phyloP scores from a whole-genome alignment of 2,329 filamentous ascomycete species.

The Geosmithia flava region DNA sequence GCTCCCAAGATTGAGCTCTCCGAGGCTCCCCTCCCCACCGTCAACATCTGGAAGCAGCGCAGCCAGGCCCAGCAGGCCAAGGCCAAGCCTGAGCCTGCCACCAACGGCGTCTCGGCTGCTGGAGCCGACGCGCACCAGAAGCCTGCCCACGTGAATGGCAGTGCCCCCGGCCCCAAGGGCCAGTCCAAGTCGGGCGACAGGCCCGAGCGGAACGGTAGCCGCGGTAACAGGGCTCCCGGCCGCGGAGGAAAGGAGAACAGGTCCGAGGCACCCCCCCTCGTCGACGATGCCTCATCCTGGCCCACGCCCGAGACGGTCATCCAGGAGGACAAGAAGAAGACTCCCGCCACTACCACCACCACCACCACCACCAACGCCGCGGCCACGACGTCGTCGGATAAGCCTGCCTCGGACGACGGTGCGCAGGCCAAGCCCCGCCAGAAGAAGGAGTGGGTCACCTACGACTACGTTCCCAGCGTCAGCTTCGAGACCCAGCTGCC shows the following conservation, averaged over 20 bases:
- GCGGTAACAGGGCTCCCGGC: slow-evolving; percentile 30
- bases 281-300: slow-evolving; percentile 72
- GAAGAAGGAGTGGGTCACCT: slow-evolving; percentile 78
- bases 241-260: slow-evolving; percentile 18
- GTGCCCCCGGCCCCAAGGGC: slow-evolving; percentile 14
- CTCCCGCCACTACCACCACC: slow-evolving; percentile 47
- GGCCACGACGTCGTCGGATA: slow-evolving; percentile 36
- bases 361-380: slow-evolving; percentile 52
- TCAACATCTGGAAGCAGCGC: slow-evolving; percentile 83
- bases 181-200: slow-evolving; percentile 32
- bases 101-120: slow-evolving; percentile 13
- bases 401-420: slow-evolving; percentile 44
- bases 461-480: slow-evolving; percentile 74
- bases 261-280: slow-evolving; percentile 40
- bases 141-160: slow-evolving; percentile 17
- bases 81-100: slow-evolving; percentile 30
- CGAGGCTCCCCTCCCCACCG: slow-evolving; percentile 68
- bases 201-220: slow-evolving; percentile 28
- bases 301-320: slow-evolving; percentile 72
- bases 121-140: background rate
- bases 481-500: slow-evolving; percentile 77
- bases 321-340: slow-evolving; percentile 58
- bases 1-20: slow-evolving; percentile 54
- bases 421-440: slow-evolving; percentile 33
- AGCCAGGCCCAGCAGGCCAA: slow-evolving; percentile 51